These are phyloP conservation scores for Parathielavia hyrcaniae DNA, from an alignment of 495 filamentous ascomycete genomes.

Conservation along the genomic window DNA sequence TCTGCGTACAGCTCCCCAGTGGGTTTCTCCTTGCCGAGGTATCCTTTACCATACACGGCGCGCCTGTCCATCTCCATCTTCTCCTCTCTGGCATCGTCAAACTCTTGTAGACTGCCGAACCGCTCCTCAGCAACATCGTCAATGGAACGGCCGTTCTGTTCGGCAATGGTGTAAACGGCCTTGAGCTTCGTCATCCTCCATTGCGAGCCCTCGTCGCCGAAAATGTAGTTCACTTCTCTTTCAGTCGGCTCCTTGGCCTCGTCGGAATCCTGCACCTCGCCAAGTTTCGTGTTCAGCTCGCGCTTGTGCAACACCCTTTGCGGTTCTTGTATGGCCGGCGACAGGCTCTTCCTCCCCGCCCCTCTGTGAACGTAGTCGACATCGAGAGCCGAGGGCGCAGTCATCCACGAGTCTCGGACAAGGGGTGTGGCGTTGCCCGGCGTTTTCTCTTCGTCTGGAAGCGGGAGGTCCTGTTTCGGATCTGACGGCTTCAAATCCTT, in stretches of 20 bases:
- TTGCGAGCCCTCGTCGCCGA: slow-evolving; percentile 81
- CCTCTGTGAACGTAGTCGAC: slow-evolving; percentile 78
- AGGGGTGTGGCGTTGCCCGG: slow-evolving; percentile 27
- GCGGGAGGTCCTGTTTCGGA: slow-evolving; percentile 42
- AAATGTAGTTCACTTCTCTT: slow-evolving; percentile 70
- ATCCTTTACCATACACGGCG: slow-evolving; percentile 76
- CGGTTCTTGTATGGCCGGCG: slow-evolving; percentile 57
- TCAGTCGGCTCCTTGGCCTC: slow-evolving; percentile 16
- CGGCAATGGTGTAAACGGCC: slow-evolving; percentile 71
- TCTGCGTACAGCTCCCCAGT: slow-evolving; percentile 81
- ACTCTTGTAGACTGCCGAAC: slow-evolving; percentile 74
- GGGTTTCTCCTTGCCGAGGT: slow-evolving; percentile 81
- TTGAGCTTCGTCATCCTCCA: slow-evolving; percentile 96
- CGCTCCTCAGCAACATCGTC: slow-evolving; percentile 78
- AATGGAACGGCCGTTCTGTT: slow-evolving; percentile 61
- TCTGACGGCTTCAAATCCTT: slow-evolving; percentile 41
- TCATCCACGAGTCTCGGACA: slow-evolving; percentile 86
- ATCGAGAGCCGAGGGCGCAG: slow-evolving; percentile 70
- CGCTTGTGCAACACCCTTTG: slow-evolving; percentile 72
- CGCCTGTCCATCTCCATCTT: slow-evolving; percentile 85
- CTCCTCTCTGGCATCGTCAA: slow-evolving; percentile 93
- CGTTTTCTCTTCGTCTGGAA: slow-evolving; percentile 42
- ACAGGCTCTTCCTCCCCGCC: slow-evolving; percentile 42
- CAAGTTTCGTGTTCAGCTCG: slow-evolving; percentile 68
- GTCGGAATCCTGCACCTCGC: slow-evolving; percentile 39